Evolutionary conservation across 2,329 filamentous ascomycete species (phyloP), one percentile per base, ranked within the genome.

Genomic region (Stachybotrys echinatus): DNA sequence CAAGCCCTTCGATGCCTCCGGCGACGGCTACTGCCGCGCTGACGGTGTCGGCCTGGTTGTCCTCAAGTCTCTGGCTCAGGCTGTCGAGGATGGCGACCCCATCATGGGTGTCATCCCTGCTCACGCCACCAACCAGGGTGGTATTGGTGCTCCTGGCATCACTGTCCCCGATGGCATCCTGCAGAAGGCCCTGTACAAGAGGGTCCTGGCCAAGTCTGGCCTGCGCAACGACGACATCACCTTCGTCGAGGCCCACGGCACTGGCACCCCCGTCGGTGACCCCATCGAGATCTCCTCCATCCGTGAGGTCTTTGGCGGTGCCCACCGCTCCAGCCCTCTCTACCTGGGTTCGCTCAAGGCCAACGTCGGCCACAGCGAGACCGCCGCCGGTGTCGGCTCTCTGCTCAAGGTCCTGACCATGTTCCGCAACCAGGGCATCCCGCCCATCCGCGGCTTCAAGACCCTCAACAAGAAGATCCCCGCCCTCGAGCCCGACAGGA

Each of bases 1-100:
- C 47, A 61, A 57, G 39, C 53, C 64, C 0, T 67, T 63, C 22
- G 62, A 64, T 21, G 56, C 51, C 3, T 12, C 18, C 1, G 65
- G 60, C 4, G 68, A 76, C 51, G 79, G 79, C 0, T 82, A 81
- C 53, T 75, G 70, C 8, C 66, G 77, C 3, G 75, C 71, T 1
- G 79, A 83, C 43, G 79, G 74, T 0, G 60, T 68, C 4, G 73
- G 59, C 0, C 55, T 66, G 1, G 53, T 81, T 0, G 54, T 79
- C 1, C 53, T 83, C 0, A 81, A 81, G 61, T 64, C 56, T 1
- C 61, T 80, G 0, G 61, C 67, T 14, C 70, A 76, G 56, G 80
- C 80, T 4, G 48, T 73, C 19, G 68, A 67, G 2, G 78, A 82
- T 45, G 74, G 75, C 2, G 75, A 83, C 53, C 64, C 64, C 4